Conservation (phyloP, 2,329 filamentous ascomycete genomes). For the Paraphoma chrysanthemicola region DNA sequence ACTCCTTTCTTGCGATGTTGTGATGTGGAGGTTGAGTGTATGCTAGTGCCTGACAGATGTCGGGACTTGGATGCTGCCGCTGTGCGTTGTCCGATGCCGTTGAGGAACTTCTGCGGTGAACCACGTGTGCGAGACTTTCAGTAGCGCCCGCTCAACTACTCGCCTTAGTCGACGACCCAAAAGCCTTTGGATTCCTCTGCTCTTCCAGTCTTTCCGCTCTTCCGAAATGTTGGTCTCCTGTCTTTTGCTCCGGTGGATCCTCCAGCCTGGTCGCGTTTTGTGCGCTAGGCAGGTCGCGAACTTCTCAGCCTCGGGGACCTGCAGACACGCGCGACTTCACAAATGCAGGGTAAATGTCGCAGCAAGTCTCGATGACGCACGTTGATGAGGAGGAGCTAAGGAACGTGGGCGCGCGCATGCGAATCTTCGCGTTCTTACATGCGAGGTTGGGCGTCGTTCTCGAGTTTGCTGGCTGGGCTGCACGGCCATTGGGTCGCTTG, state of each 20-base stretch:
- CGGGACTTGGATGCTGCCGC: not conserved
- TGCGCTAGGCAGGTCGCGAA: slow-evolving; percentile 11
- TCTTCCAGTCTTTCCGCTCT: too few species aligned
- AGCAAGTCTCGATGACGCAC: slow-evolving; percentile 6
- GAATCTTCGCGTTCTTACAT: slow-evolving; percentile 28
- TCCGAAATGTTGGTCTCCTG: too few species aligned
- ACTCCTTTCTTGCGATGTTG: not conserved
- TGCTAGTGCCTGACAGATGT: slow-evolving; percentile 4
- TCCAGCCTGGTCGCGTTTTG: slow-evolving; percentile 8
- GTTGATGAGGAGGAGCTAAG: slow-evolving; percentile 4
- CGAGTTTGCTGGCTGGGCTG: slow-evolving; percentile 29
- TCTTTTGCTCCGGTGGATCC: not conserved
- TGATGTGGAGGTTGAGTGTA: slow-evolving; percentile 7
- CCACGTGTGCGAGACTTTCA: slow-evolving; percentile 1
- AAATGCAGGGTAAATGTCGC: slow-evolving; percentile 18
- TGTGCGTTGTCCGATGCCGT: slow-evolving; percentile 6
- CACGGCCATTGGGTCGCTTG: slow-evolving; percentile 32
- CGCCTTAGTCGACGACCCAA: not conserved
- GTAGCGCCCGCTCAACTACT: not conserved
- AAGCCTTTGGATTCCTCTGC: too few species aligned
- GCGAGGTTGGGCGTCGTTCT: slow-evolving; percentile 35
- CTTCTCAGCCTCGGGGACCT: slow-evolving; percentile 13
- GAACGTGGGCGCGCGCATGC: slow-evolving; percentile 15
- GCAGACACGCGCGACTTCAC: slow-evolving; percentile 9
- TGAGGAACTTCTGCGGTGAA: not conserved